Evolutionary conservation across 1,284 basidiomycete species (phyloP), one percentile per base, ranked within the genome.

Genomic region (Melampsora larici-populina): DNA sequence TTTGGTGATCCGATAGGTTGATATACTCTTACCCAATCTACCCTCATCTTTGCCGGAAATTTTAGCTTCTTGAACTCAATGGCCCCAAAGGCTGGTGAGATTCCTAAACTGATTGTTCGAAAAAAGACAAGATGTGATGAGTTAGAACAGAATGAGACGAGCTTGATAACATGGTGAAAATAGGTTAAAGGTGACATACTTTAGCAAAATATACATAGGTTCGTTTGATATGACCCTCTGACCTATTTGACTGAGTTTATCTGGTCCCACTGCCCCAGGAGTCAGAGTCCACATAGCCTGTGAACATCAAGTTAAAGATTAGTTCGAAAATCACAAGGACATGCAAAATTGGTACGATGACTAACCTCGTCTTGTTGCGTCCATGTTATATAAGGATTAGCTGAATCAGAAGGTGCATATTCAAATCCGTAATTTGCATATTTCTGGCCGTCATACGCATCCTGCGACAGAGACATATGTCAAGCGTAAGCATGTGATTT

Each of bases 171-270:
- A 67, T 51, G 26, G 63, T 7, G 31, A 9, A 18, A 29, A 40
- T 15, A 11, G 36, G 24, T 3, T 24, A 1, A 46, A 11, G 26
- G 31, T 26, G 2, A 18, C 63, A 21, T 51, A 77, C 64, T 67
- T 67, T 26, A 68, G 51, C 11, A 63, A 21, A 64, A 58, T 51
- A 80, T 75, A 81, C 81, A 43, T 26, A 1, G 93, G 92, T 83
- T 94, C 94, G 81, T 91, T 89, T 0, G 93, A 88, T 55, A 97
- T 87, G 5, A 90, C 88, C 62, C 95, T 87, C 51, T 88, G 87
- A 1, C 89, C 86, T 71, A 96, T 92, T 79, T 92, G 86, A 18
- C 89, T 89, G 0, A 81, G 79, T 0, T 84, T 68, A 82, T 94
- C 90, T 1, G 90, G 87, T 5, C 85, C 89, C 85, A 95, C 87